These are phyloP conservation scores for Cytospora paraplurivora DNA, from an alignment of 2,329 filamentous ascomycete genomes.

Conservation along the genomic window DNA sequence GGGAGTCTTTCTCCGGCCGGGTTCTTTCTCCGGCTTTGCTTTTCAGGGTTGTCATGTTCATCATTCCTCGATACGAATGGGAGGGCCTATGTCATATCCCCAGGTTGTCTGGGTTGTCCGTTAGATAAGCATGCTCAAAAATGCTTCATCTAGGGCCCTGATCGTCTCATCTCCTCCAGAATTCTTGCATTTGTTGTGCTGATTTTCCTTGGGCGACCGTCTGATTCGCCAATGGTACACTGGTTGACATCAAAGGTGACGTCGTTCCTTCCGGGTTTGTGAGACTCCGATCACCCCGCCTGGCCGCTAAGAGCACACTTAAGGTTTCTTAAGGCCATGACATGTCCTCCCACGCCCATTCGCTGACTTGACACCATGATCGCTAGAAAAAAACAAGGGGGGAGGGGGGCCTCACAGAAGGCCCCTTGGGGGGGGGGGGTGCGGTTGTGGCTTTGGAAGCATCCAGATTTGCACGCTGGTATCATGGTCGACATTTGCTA, in stretches of 20 bases:
- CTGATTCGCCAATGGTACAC: constrained; percentile 16
- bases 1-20: not conserved
- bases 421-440: too few relatives aligned
- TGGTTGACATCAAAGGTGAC: constrained; percentile 10
- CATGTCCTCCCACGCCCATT: not conserved
- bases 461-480: too few relatives aligned
- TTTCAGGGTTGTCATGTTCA: not conserved
- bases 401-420: not conserved
- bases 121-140: constrained; percentile 5
- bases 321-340: not conserved
- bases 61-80: constrained; percentile 5
- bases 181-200: constrained; percentile 1
- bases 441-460: too few relatives aligned
- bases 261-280: constrained; percentile 10
- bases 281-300: not conserved
- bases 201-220: constrained; percentile 1
- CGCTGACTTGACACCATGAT: not conserved
- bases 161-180: not conserved
- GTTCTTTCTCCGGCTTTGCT: not conserved
- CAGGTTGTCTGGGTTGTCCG: not conserved
- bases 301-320: not conserved
- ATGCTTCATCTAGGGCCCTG: not conserved
- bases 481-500: too few relatives aligned
- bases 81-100: constrained; percentile 12
- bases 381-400: not conserved